phyloP scores from a whole-genome alignment of 148 eudicot species.

The Vaccinium vitisidaea region DNA sequence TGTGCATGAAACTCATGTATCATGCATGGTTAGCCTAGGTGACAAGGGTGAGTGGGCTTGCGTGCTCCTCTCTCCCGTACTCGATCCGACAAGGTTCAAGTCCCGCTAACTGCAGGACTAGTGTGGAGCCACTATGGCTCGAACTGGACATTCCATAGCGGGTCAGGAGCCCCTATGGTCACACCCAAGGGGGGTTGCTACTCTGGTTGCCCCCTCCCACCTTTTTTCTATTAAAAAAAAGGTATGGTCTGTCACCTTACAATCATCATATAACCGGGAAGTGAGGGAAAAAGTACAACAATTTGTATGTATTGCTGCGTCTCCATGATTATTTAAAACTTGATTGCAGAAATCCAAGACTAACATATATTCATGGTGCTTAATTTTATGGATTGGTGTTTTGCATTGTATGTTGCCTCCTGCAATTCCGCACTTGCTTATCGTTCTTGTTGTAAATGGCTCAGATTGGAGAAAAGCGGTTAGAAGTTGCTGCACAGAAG shows the following conservation, averaged over 20 bases:
- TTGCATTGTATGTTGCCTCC: neutral
- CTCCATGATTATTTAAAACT: neutral
- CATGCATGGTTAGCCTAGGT: too few relatives aligned
- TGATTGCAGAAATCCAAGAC: neutral
- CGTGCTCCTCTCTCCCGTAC: too few relatives aligned
- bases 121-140: too few relatives aligned
- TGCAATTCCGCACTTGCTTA: neutral
- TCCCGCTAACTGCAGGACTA: too few relatives aligned
- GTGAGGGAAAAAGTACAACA: neutral
- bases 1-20: neutral
- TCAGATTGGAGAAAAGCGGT: conserved; percentile 77
- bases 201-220: too few relatives aligned
- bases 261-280: neutral
- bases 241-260: neutral
- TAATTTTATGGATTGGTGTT: neutral
- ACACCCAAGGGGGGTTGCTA: too few relatives aligned
- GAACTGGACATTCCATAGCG: too few relatives aligned
- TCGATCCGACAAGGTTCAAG: too few relatives aligned
- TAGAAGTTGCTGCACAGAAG: conserved; percentile 68
- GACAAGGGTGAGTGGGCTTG: too few relatives aligned
- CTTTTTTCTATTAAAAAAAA: too few relatives aligned
- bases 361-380: neutral
- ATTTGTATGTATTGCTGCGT: neutral
- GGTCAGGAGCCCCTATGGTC: too few relatives aligned
- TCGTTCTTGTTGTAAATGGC: neutral